phyloP scores from a whole-genome alignment of 1,139 yeast genomes.

The Yamadazyma oceani region DNA sequence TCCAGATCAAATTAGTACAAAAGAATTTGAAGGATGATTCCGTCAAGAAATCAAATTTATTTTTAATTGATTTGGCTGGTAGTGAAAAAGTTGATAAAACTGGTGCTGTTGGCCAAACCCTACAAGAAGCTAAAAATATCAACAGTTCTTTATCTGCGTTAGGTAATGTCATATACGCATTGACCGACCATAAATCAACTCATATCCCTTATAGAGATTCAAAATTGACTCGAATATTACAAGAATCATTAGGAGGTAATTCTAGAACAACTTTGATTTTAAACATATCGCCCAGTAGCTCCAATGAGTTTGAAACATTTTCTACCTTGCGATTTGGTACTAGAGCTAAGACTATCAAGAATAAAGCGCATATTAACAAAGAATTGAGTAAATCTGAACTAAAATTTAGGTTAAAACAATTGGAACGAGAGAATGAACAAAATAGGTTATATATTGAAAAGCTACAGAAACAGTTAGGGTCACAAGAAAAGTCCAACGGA shows the following conservation, averaged over 20 bases:
- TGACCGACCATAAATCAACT: constrained; percentile 66
- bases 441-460: constrained; percentile 43
- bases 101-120: constrained; percentile 71
- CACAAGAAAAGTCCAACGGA: neutral
- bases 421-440: constrained; percentile 49
- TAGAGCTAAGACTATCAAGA: constrained; percentile 71
- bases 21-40: constrained; percentile 55
- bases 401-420: constrained; percentile 46
- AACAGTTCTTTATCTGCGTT: constrained; percentile 75
- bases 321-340: constrained; percentile 81
- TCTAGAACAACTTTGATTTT: constrained; percentile 77
- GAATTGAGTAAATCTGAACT: constrained; percentile 63
- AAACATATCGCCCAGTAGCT: constrained; percentile 70
- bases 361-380: constrained; percentile 66
- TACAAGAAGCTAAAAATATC: constrained; percentile 84
- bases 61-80: constrained; percentile 85
- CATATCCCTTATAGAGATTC: constrained; percentile 85
- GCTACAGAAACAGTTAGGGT: constrained; percentile 46
- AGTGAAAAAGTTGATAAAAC: constrained; percentile 85
- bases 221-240: constrained; percentile 76
- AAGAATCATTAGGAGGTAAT: constrained; percentile 87
- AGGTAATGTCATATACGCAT: constrained; percentile 78
- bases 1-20: constrained; percentile 65
- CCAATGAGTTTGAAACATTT: constrained; percentile 67
- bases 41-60: constrained; percentile 65